Evolutionary conservation across 2,329 filamentous ascomycete genomes (phyloP), one percentile per base, ranked within the genome.

Genomic region (Kalmusia sp.): DNA sequence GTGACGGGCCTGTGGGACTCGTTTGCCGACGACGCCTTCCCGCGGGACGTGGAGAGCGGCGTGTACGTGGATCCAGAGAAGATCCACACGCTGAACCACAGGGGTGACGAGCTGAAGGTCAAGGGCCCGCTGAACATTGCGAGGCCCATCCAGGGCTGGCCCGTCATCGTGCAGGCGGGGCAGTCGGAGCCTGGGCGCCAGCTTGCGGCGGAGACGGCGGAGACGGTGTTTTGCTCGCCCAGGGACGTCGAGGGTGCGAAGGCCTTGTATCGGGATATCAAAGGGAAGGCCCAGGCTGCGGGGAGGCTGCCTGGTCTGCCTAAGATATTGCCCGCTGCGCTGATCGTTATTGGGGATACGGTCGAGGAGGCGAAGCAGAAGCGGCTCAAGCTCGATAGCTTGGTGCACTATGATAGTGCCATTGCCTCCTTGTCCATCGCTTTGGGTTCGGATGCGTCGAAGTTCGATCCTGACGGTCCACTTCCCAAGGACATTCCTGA

Each of bases 11-110:
- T 83, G 1, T 83, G 81, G 81, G 81, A 83, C 52, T 80, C 77
- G 57, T 83, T 84, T 57, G 82, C 81, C 0, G 82, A 84, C 41
- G 82, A 84, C 59, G 82, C 82, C 0, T 82, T 85, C 48, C 61
- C 79, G 3, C 76, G 80, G 2, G 76, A 84, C 57, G 68, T 68
- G 3, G 76, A 80, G 55, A 78, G 66, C 4, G 82, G 82, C 0
- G 67, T 79, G 11, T 84, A 70, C 58, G 75, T 84, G 30, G 77
- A 85, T 44, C 81, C 81, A 0, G 77, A 77, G 3, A 83, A 79
- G 58, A 71, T 85, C 54, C 82, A 85, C 57, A 75, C 79, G 0
- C 66, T 84, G 15, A 74, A 84, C 57, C 82, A 85, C 63, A 70
- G 73, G 27, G 82, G 82, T 0, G 68, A 70, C 3, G 73, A 78